Evolutionary conservation across 2,329 filamentous ascomycete genomes (phyloP), one percentile per base, ranked within the genome.

Genomic region (Stachybotrys chartarum): DNA sequence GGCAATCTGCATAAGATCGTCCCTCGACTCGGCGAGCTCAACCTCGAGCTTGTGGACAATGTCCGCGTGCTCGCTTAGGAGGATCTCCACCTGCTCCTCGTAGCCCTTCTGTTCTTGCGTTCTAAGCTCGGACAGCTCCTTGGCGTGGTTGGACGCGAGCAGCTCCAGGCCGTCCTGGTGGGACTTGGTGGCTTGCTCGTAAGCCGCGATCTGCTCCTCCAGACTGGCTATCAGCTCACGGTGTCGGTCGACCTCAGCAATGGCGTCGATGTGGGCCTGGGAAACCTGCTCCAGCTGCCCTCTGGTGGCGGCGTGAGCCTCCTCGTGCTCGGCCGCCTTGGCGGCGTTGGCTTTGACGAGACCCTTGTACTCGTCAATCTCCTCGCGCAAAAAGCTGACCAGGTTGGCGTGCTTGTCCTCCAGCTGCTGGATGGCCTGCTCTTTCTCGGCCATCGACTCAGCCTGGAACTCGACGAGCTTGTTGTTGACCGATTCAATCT

Each of bases 351-450:
- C 79, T 59, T 81, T 80, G 63, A 95, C 86, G 44, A 88, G 82
- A 4, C 80, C 75, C 72, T 89, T 92, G 73, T 96, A 91, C 66
- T 91, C 85, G 53, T 92, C 85, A 54, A 97, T 86, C 67, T 96
- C 87, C 57, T 74, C 79, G 59, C 88, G 87, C 47, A 97, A 72
- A 49, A 77, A 77, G 42, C 77, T 74, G 39, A 89, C 74, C 51
- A 86, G 73, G 42, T 81, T 77, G 56, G 86, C 75, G 58, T 90
- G 84, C 65, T 81, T 79, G 46, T 70, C 70, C 42, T 80, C 72
- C 3, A 70, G 74, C 57, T 83, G 80, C 54, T 70, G 72, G 32
- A 58, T 54, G 1, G 79, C 73, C 30, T 81, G 69, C 2, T 75
- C 71, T 18, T 59, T 61, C 7, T 71, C 72, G 14, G 69, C 71